Base-by-base conservation (phyloP, 176 grass and related monocot species). In the Eremochloa ophiuroides region DNA sequence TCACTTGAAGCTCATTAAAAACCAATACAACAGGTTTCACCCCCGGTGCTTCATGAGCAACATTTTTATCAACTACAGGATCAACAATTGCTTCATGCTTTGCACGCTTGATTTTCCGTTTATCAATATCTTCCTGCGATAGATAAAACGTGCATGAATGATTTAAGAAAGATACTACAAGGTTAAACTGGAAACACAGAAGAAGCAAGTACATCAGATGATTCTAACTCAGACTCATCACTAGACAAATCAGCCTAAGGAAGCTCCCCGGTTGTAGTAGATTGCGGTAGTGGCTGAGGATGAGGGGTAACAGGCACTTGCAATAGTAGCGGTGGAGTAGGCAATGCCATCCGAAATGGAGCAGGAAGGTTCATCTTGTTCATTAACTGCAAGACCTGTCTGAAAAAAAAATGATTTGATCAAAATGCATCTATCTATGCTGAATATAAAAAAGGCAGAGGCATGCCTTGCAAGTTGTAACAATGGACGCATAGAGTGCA, bases 341-440 rank as follows among this genome's bases (percentile, higher is more conserved):
- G 95, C 75, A 98, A 85, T 77, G 90, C 92, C 90, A 92, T 94
- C n/a, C 96, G 79, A 93, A 98, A 98, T 79, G 96, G 95, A 66
- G 95, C 92, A 68, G 95, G 92, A 82, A 98, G 84, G 56, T 95
- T 93, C 95, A 98, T 93, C 69, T 98, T 98, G 79, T 98, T 98
- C 95, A 98, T 98, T 80, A 98, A 93, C 85, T 95, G 95, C 66
- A 98, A 82, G 20, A 98, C 95, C 95, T 94, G 84, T 73, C 7
- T n/a, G n/a, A 20, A 34, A 42, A 1, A 69, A 88, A 61, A 60
- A 76, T 60, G 23, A 50, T 58, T 85, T 7, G 20, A 91, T 76
- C 41, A 34, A 79, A 85, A 77, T 59, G 16, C 28, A 66, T 76
- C 35, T n/a, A 23, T 3, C 67, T n/a, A 48, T 26, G 64, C 38